Conservation (phyloP, 164 flowering plant genomes). For the Paratinospora sagittata region DNA sequence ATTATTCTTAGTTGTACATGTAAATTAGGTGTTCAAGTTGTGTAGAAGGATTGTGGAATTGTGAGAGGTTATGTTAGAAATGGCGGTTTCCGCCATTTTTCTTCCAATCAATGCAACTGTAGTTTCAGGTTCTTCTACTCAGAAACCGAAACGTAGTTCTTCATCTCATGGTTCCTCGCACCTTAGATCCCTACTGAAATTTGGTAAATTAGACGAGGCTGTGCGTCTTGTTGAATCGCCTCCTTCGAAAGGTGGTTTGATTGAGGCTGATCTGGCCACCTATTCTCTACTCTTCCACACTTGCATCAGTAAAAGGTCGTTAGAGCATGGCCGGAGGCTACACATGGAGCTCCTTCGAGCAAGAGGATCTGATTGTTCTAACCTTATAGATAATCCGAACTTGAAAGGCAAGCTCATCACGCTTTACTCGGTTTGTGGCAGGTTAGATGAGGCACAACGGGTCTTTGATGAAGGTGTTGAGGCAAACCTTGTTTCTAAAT, state of each 20-base stretch:
- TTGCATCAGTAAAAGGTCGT: not conserved
- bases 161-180: not conserved
- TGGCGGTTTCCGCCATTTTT: not conserved
- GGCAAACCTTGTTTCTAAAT: not conserved
- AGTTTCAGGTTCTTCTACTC: not conserved
- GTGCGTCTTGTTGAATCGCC: not conserved
- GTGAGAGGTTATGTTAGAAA: not conserved
- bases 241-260: not conserved
- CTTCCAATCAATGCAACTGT: not conserved
- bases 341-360: not conserved
- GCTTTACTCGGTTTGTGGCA: not conserved
- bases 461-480: not conserved
- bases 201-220: not conserved
- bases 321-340: not conserved
- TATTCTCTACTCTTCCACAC: not conserved
- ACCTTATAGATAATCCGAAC: not conserved
- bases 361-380: not conserved
- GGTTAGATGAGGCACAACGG: not conserved
- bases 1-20: not conserved
- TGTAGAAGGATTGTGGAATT: not conserved
- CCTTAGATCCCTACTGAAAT: not conserved
- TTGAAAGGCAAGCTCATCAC: not conserved
- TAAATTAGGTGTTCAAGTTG: not conserved
- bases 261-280: not conserved
- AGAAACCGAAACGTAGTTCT: not conserved